phyloP scores from a whole-genome alignment of 371 early-diverging fungal genomes.

The Syncephalastrum contaminatum region DNA sequence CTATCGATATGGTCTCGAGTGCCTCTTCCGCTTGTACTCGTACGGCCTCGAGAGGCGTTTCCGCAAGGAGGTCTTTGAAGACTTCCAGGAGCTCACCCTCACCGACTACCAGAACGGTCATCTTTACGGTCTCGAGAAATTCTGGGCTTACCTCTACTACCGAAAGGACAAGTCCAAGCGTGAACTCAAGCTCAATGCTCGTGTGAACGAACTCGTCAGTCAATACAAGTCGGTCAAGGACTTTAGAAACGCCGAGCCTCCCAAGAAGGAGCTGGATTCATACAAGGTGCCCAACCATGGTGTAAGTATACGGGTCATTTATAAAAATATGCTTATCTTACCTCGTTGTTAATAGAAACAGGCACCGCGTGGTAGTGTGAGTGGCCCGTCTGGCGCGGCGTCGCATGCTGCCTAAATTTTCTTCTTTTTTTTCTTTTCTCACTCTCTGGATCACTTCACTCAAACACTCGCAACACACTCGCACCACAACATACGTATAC shows the following conservation, averaged over 20 bases:
- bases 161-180: constrained; percentile 80
- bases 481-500: no score
- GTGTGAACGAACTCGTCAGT: constrained; percentile 58
- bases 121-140: constrained; percentile 92
- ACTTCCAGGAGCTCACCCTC: constrained; percentile 83
- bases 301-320: no score
- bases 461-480: no score
- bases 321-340: no score
- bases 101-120: constrained; percentile 71
- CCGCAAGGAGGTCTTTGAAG: constrained; percentile 79
- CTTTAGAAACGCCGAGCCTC: constrained; percentile 55
- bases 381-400: no score
- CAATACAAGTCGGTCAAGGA: constrained; percentile 72
- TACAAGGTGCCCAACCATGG: constrained; percentile 46
- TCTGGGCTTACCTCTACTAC: constrained; percentile 93
- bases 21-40: constrained; percentile 94
- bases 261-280: constrained; percentile 17
- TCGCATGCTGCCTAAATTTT: no score
- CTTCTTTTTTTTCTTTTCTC: no score
- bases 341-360: no score
- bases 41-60: constrained; percentile 94
- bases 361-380: no score
- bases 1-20: constrained; percentile 94
- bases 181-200: constrained; percentile 62
- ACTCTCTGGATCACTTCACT: no score